Conservation (phyloP, 164 flowering plant species). For the Euptelea pleiosperma region DNA sequence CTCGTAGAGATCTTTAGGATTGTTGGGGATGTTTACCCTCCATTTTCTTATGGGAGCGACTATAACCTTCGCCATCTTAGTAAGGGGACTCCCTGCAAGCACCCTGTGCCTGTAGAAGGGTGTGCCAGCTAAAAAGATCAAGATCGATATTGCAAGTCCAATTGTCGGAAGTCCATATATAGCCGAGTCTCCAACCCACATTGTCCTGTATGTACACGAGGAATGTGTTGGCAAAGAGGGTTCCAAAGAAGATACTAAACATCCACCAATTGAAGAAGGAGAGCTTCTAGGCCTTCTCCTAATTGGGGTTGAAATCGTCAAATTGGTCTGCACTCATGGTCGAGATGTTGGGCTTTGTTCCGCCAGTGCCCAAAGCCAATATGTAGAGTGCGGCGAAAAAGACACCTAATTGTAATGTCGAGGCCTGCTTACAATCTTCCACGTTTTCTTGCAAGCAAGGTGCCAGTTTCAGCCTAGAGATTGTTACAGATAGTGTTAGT, state of each 20-base stretch:
- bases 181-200: constrained; percentile 31
- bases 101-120: constrained; percentile 24
- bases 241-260: constrained; percentile 31
- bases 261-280: constrained; percentile 37
- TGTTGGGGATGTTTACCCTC: constrained; percentile 14
- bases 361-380: constrained; percentile 24
- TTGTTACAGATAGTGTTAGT: constrained; percentile 14
- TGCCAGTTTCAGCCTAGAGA: constrained; percentile 9
- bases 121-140: constrained; percentile 23
- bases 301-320: constrained; percentile 22
- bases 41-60: constrained; percentile 26
- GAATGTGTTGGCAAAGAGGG: constrained; percentile 30
- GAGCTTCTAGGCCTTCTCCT: constrained; percentile 27
- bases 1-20: constrained; percentile 26
- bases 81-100: constrained; percentile 28
- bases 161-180: constrained; percentile 26
- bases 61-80: constrained; percentile 23
- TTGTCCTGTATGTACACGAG: constrained; percentile 31
- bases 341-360: constrained; percentile 28
- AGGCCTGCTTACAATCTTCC: constrained; percentile 9
- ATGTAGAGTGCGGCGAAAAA: constrained; percentile 22
- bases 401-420: constrained; percentile 14
- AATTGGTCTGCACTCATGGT: constrained; percentile 28
- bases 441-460: constrained; percentile 4
- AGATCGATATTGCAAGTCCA: constrained; percentile 19